These are phyloP conservation scores for Lactarius akahatsu DNA, from an alignment of 768 basidiomycete genomes.

Conservation along the genomic window DNA sequence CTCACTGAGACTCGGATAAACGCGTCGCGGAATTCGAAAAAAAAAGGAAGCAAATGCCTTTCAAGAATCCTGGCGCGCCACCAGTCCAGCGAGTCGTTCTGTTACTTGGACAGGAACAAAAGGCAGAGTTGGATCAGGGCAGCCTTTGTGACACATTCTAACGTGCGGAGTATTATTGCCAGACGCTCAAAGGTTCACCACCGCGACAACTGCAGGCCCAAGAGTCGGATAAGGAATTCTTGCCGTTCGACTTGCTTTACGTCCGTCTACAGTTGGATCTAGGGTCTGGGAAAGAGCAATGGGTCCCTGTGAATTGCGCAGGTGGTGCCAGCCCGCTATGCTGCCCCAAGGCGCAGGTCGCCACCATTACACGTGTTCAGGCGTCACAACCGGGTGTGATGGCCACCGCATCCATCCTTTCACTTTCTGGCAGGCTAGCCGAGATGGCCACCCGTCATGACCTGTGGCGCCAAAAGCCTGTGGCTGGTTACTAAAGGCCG, in stretches of 20 bases:
- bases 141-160: background rate
- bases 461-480: slow-evolving; percentile 2
- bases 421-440: background rate
- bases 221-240: slow-evolving; percentile 8
- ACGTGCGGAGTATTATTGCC: background rate
- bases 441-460: background rate
- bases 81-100: slow-evolving; percentile 5
- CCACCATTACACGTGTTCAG: background rate
- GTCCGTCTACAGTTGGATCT: background rate
- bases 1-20: slow-evolving; percentile 2
- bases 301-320: background rate
- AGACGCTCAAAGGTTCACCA: background rate
- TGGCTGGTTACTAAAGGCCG: background rate
- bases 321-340: background rate
- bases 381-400: background rate
- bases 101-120: background rate
- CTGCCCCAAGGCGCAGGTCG: background rate
- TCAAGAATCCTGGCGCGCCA: slow-evolving; percentile 9
- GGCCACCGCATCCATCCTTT: slow-evolving; percentile 1
- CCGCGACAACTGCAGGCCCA: background rate
- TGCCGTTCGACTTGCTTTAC: background rate
- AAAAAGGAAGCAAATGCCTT: slow-evolving; percentile 18
- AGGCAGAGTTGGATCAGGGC: background rate
- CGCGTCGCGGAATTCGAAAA: slow-evolving; percentile 23
- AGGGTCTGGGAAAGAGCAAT: background rate